A percentile compares a stretch with the other conserved stretches of the same genome.
Conservation (phyloP, 345 rosid genomes). For the Populus euphratica region DNA sequence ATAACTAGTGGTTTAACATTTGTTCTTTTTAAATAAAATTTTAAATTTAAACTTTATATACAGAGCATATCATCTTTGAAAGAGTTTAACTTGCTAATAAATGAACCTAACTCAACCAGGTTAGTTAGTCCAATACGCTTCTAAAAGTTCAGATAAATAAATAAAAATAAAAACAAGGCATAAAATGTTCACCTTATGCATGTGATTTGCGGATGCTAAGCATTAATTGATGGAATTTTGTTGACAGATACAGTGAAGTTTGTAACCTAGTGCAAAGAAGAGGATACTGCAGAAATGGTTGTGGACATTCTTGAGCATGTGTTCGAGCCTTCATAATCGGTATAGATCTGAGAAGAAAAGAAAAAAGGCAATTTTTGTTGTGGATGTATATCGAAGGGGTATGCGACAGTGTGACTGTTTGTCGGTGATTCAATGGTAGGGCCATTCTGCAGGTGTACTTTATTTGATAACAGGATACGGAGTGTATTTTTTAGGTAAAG, state of each 20-base stretch:
- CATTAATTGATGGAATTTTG: background rate
- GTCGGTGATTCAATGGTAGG: background rate
- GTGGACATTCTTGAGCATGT: slow-evolving; percentile 59
- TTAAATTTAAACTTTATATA: too few species aligned
- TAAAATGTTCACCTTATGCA: too few species aligned
- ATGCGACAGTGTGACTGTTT: background rate
- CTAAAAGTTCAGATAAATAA: too few species aligned
- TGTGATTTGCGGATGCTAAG: background rate
- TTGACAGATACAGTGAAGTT: slow-evolving; percentile 52
- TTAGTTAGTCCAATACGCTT: too few species aligned
- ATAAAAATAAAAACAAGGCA: too few species aligned
- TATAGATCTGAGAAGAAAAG: background rate
- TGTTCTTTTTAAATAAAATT: too few species aligned
- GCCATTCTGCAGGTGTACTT: background rate
- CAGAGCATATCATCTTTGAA: too few species aligned
- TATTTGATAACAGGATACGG: background rate
- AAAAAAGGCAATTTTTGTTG: background rate
- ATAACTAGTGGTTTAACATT: too few species aligned
- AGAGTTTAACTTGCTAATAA: too few species aligned
- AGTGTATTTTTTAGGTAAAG: background rate
- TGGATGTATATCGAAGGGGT: background rate
- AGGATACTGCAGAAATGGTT: slow-evolving; percentile 46
- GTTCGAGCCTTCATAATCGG: slow-evolving; percentile 25
- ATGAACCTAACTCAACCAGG: too few species aligned
- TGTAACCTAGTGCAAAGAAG: slow-evolving; percentile 56